Evolutionary conservation across 148 eudicot genomes (phyloP).

Genomic region (Silene latifolia): DNA sequence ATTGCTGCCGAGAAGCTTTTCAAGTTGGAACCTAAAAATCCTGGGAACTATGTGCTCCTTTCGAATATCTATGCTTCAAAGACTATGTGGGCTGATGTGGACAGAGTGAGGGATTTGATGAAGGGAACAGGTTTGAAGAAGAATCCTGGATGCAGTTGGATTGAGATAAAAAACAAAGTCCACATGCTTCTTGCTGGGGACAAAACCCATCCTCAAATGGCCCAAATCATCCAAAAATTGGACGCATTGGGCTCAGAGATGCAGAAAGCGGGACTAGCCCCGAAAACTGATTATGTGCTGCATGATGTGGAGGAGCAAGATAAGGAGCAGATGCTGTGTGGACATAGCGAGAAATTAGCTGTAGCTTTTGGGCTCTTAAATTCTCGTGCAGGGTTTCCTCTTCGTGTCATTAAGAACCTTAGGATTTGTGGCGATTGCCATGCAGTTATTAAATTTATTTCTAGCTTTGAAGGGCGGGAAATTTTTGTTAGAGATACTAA

Average conservation of each 20-base stretch:
- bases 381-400: constrained; percentile 53
- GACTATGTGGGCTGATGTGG: constrained; percentile 53
- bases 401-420: constrained; percentile 71
- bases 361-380: constrained; percentile 57
- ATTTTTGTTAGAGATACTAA: constrained; percentile 74
- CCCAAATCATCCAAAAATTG: constrained; percentile 44
- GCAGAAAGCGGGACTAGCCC: constrained; percentile 48
- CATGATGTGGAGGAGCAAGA: constrained; percentile 86
- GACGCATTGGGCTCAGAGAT: constrained; percentile 45
- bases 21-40: constrained; percentile 61
- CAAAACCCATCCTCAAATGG: constrained; percentile 52
- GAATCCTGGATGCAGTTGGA: constrained; percentile 82
- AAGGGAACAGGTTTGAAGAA: constrained; percentile 49
- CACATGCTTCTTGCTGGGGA: constrained; percentile 70
- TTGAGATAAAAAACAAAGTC: constrained; percentile 66
- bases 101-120: constrained; percentile 55
- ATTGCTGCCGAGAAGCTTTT: constrained; percentile 57
- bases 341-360: constrained; percentile 79
- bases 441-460: constrained; percentile 60
- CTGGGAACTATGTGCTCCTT: constrained; percentile 62
- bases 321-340: constrained; percentile 71
- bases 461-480: constrained; percentile 56
- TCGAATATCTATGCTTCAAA: constrained; percentile 67
- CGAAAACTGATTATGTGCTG: constrained; percentile 50
- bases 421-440: constrained; percentile 82